phyloP scores from a whole-genome alignment of 495 filamentous ascomycete genomes.

The Penicillium daleae region DNA sequence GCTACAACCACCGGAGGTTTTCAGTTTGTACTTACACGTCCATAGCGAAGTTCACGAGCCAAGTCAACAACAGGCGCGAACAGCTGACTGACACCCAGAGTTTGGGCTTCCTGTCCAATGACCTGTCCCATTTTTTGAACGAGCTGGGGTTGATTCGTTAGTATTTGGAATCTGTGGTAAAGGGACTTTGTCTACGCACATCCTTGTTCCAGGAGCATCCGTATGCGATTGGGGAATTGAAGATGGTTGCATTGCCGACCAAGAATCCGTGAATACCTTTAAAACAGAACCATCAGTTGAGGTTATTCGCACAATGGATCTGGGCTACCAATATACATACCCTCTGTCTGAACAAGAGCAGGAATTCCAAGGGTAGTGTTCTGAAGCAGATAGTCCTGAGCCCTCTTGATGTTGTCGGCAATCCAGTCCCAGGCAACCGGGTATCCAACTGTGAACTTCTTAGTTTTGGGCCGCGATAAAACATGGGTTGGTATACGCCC shows the following conservation, averaged over 20 bases:
- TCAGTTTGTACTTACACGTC: constrained; percentile 44
- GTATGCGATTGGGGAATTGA: constrained; percentile 73
- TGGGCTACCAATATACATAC: constrained; percentile 21
- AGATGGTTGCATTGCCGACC: constrained; percentile 72
- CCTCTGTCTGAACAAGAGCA: constrained; percentile 70
- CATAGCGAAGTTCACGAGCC: constrained; percentile 67
- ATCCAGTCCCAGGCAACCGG: constrained; percentile 65
- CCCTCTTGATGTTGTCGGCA: constrained; percentile 59
- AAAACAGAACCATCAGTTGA: not conserved
- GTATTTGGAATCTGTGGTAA: not conserved
- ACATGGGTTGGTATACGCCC: not conserved
- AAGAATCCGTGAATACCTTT: constrained; percentile 70
- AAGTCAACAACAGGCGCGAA: constrained; percentile 71
- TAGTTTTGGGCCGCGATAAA: not conserved
- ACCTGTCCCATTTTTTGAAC: constrained; percentile 63
- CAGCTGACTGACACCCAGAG: constrained; percentile 68
- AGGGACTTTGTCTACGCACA: constrained; percentile 19
- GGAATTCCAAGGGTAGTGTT: constrained; percentile 70
- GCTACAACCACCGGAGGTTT: not conserved
- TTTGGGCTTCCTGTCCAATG: constrained; percentile 62
- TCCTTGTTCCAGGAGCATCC: constrained; percentile 66
- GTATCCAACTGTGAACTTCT: constrained; percentile 55
- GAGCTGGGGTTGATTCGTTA: constrained; percentile 31
- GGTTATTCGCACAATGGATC: not conserved
- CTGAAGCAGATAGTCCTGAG: constrained; percentile 65